Evolutionary conservation across 345 rosid species (phyloP).

Genomic region (Sonneratia alba): DNA sequence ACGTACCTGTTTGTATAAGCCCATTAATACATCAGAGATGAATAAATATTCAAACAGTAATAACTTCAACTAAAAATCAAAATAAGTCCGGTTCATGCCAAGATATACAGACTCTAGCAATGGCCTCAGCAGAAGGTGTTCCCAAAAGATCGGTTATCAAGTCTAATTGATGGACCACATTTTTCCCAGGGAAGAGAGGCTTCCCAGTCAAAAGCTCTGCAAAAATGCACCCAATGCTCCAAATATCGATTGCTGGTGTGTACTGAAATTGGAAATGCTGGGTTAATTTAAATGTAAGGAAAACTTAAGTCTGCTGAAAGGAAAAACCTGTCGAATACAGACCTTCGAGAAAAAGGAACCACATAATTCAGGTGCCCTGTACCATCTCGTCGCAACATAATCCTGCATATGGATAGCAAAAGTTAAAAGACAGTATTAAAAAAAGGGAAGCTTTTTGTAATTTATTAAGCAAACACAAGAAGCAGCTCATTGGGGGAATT

Average conservation of each 20-base stretch:
- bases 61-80: too few relatives aligned
- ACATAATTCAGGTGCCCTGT: constrained; percentile 91
- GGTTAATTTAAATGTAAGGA: not conserved
- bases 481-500: constrained; percentile 12
- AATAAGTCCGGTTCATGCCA: constrained; percentile 4
- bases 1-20: constrained; percentile 51
- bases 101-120: constrained; percentile 58
- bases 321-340: not conserved
- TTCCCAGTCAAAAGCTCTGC: constrained; percentile 91
- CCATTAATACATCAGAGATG: constrained; percentile 14
- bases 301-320: constrained; percentile 2
- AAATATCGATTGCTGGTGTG: constrained; percentile 92
- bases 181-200: constrained; percentile 94
- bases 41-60: not conserved
- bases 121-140: constrained; percentile 84
- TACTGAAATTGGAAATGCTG: constrained; percentile 33
- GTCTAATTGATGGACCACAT: constrained; percentile 92
- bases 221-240: constrained; percentile 99
- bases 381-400: constrained; percentile 97
- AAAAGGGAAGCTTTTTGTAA: not conserved
- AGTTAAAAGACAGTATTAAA: not conserved
- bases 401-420: constrained; percentile 36
- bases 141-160: constrained; percentile 93
- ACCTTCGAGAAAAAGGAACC: constrained; percentile 98
- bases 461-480: not conserved